phyloP scores from a whole-genome alignment of 805 yeast species.

The Kodamaea nitidulidarum region DNA sequence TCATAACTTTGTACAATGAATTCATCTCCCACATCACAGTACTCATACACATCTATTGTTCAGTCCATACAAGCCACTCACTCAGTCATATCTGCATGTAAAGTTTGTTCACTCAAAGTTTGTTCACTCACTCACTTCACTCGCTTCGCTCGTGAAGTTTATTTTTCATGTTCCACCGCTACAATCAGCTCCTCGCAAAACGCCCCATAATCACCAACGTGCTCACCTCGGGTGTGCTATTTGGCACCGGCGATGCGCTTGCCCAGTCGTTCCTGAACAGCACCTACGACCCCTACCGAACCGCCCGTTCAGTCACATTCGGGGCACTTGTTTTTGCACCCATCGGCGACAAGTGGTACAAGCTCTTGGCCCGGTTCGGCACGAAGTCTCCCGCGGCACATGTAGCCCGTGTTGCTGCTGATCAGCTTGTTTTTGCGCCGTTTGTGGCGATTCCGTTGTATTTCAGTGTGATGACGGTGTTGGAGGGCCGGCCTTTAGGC shows the following conservation, averaged over 20 bases:
- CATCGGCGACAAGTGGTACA: constrained; percentile 70
- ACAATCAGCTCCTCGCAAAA: not conserved
- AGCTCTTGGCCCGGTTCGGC: constrained; percentile 28
- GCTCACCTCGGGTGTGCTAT: constrained; percentile 49
- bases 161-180: constrained; percentile 4
- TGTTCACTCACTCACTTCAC: too few species aligned
- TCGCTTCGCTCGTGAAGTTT: too few species aligned
- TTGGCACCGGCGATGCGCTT: constrained; percentile 70
- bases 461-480: constrained; percentile 58
- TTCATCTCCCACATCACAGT: too few species aligned
- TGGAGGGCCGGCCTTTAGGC: constrained; percentile 46
- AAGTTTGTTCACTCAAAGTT: too few species aligned
- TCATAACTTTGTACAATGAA: too few species aligned
- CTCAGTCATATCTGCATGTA: too few species aligned
- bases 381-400: constrained; percentile 6
- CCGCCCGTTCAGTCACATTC: constrained; percentile 60
- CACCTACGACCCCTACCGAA: constrained; percentile 49
- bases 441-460: constrained; percentile 66
- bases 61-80: too few species aligned
- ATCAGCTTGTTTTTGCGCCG: constrained; percentile 79
- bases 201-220: constrained; percentile 33
- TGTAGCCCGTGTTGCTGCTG: constrained; percentile 52
- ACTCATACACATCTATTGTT: too few species aligned
- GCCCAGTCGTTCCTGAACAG: constrained; percentile 54
- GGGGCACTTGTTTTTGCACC: constrained; percentile 77